A percentile compares a stretch with the other conserved stretches of the same genome.
Conservation (phyloP, 345 rosid species). For the Ricinus communis region DNA sequence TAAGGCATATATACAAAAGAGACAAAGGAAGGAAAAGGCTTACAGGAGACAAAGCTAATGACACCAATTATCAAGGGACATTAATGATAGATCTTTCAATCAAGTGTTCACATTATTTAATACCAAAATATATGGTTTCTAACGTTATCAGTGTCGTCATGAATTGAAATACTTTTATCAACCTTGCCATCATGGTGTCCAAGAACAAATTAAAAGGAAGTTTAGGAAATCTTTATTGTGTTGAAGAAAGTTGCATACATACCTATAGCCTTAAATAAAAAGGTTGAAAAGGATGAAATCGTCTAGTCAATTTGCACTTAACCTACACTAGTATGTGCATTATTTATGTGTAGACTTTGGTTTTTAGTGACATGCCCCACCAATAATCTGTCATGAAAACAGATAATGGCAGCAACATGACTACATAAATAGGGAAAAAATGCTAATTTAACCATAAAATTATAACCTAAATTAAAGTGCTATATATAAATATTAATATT, state of each 20-base stretch:
- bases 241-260: not conserved
- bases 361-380: conserved; percentile 20
- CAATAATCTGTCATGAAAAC: conserved; percentile 1
- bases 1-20: not conserved
- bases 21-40: not conserved
- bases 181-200: conserved; percentile 26
- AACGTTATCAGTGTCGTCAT: conserved; percentile 50
- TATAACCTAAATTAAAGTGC: not conserved
- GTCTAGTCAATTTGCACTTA: conserved; percentile 29
- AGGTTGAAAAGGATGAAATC: not conserved
- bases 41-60: not conserved
- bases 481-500: not conserved
- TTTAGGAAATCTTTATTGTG: not conserved
- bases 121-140: conserved; percentile 36
- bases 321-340: not conserved
- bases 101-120: conserved; percentile 13
- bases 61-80: conserved; percentile 13
- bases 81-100: conserved; percentile 19
- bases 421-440: not conserved
- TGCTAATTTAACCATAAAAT: not conserved
- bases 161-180: not conserved
- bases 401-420: not conserved
- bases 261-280: not conserved
- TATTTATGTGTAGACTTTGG: conserved; percentile 19
- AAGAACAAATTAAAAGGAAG: conserved; percentile 6